A percentile compares a stretch with the other conserved stretches of the same genome.
Evolutionary conservation across 257 asterid genomes (phyloP).

Genomic region (Solanum etuberosum): DNA sequence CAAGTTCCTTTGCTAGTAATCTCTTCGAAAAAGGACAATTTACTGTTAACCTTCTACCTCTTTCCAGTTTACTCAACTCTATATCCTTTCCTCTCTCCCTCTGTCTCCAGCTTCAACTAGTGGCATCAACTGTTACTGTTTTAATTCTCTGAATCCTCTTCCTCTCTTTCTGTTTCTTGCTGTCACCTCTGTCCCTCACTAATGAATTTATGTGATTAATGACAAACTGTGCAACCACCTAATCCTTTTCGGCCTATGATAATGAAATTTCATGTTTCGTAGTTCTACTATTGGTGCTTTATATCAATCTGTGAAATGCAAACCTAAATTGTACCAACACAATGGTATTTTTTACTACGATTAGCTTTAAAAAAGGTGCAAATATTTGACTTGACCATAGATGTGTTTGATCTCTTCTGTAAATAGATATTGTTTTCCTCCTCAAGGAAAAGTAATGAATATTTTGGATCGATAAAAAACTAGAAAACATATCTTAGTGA

Average conservation of each 20-base stretch:
- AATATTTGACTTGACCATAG: not conserved
- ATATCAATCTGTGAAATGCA: not conserved
- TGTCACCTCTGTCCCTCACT: not conserved
- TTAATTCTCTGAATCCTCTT: not conserved
- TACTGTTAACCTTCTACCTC: not conserved
- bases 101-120: not conserved
- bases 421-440: not conserved
- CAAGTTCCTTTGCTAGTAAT: not conserved
- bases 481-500: not conserved
- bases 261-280: not conserved
- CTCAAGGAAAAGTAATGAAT: not conserved
- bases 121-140: not conserved
- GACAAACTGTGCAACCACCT: not conserved
- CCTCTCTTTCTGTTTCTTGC: not conserved
- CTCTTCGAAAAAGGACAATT: not conserved
- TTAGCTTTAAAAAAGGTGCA: not conserved
- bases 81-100: not conserved
- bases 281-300: not conserved
- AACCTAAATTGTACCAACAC: not conserved
- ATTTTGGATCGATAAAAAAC: not conserved
- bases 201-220: not conserved
- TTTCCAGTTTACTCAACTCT: not conserved
- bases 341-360: not conserved
- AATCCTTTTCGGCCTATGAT: not conserved
- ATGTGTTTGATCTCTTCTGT: not conserved